These are phyloP conservation scores for Cordyceps cateniannulata DNA, from an alignment of 2,329 filamentous ascomycete species.

Conservation along the genomic window DNA sequence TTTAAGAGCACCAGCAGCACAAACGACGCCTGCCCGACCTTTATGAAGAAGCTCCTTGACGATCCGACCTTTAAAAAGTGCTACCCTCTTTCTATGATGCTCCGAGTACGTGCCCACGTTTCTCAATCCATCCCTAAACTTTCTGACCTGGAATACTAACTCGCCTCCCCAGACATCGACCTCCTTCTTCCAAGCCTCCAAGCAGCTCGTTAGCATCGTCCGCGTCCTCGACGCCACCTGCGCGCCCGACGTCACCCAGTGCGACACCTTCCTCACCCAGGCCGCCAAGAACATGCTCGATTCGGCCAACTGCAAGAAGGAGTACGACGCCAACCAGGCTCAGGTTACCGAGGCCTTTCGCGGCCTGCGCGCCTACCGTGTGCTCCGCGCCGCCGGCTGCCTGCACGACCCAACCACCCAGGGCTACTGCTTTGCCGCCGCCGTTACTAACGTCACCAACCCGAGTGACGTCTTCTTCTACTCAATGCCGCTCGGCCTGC, in stretches of 20 bases:
- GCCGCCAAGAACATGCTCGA: conserved; percentile 61
- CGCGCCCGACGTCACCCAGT: conserved; percentile 57
- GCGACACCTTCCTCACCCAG: conserved; percentile 55
- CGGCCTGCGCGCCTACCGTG: conserved; percentile 69
- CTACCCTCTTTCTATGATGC: conserved; percentile 75
- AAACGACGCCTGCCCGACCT: conserved; percentile 51
- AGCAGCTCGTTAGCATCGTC: conserved; percentile 65
- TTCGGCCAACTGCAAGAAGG: conserved; percentile 60
- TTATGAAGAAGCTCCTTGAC: conserved; percentile 61
- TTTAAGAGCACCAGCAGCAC: conserved; percentile 45
- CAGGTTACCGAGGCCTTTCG: conserved; percentile 68
- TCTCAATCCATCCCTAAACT: not conserved
- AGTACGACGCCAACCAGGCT: conserved; percentile 61
- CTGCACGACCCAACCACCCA: conserved; percentile 58
- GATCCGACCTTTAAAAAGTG: conserved; percentile 65
- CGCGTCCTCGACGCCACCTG: conserved; percentile 76
- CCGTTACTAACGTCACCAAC: conserved; percentile 67
- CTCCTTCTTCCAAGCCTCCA: conserved; percentile 74
- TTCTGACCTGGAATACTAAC: not conserved
- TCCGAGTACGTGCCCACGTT: conserved; percentile 52
- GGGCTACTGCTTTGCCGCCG: conserved; percentile 77
- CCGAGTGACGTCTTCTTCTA: conserved; percentile 75
- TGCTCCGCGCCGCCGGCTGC: conserved; percentile 75
- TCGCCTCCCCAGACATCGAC: conserved; percentile 58
- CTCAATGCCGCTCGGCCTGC: conserved; percentile 72